Evolutionary conservation across 2,329 filamentous ascomycete genomes (phyloP), one percentile per base, ranked within the genome.

Genomic region (Aspergillus caelatus): DNA sequence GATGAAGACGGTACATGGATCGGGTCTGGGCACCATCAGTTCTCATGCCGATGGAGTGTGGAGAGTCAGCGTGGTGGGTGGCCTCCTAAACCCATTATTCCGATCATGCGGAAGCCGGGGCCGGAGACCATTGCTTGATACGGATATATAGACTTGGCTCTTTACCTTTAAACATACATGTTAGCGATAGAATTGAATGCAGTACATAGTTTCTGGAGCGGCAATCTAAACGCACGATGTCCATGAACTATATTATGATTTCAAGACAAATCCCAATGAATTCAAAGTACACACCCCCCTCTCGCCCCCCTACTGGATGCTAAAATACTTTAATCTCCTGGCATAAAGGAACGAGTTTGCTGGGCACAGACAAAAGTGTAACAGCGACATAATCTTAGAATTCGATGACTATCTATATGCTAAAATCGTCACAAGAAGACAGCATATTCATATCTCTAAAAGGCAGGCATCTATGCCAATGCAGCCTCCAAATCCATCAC

Each of bases 31-130:
- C 52, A 32, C 14, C 61, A 66, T 41, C 57, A 26, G 2, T 70
- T 70, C 62, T 62, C 61, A 16, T 34, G 26, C 41, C 55, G 36
- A 9, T 61, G 36, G 23, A 30, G 43, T 21, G 60, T 56, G 16
- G 52, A 19, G 23, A 60, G 62, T 45, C 60, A 61, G 61, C 63
- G 52, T 16, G 60, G 60, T 57, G 62, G 43, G 2, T 71, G 70
- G 70, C 68, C 70, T 32, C 70, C 68, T 2, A 70, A 71, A 57
- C 63, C 61, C 23, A 45, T 58, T 8, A 61, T 63, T 21, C 64
- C 61, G 3, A 59, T 59, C 14, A 65, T 65, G 61, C 48, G 61
- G n/a, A 60, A 30, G 23, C 58, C 62, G 28, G 56, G 55, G 23
- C 61, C 56, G 14, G 64, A 66, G 28, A 48, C 19, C 26, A 66